Evolutionary conservation across 148 eudicot species (phyloP), one percentile per base, ranked within the genome.

Genomic region (Gaultheria prostrata): DNA sequence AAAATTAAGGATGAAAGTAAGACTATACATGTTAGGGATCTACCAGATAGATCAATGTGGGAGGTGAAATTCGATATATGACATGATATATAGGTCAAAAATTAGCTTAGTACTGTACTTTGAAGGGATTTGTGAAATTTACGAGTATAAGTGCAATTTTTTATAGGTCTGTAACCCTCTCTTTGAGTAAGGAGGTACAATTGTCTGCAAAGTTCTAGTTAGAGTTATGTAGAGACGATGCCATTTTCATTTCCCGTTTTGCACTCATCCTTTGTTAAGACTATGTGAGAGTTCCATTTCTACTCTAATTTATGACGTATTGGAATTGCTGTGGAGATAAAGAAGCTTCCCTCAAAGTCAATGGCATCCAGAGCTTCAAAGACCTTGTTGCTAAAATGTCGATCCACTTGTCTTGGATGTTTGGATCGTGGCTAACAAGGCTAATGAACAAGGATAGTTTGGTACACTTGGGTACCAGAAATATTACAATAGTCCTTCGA

Each of bases 371-470:
- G 13, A 78, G 26, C 57, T 54, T 20, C 35, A 77, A 50, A 15
- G 61, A 78, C 54, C 28, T 78, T 78, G 65, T 26, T 65, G 33
- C 63, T 54, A 24, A 78, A 78, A 78, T 77, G 80, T 53, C 20
- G n/a, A 50, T 77, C 6, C 79, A 76, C 33, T 46, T 49, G 35
- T 15, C 11, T 21, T 59, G 65, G 24, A 78, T 77, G 67, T 53
- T n/a, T 6, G 8, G 20, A 46, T 26, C n/a, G 33, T n/a, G 21
- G 63, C 13, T 10, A 12, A 14, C 43, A 77, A 43, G 53, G 13
- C 48, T 14, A 72, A 72, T 70, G 75, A 39, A 76, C 53, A 76
- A 59, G 67, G 39, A 45, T 30, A 10, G 21, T 15, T 56, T 79
- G 6, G 2, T 7, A 13, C n/a, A 3, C 59, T 0, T 4, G 43